Evolutionary conservation across 148 eudicot species (phyloP).

Genomic region (Camellia granthamiana): DNA sequence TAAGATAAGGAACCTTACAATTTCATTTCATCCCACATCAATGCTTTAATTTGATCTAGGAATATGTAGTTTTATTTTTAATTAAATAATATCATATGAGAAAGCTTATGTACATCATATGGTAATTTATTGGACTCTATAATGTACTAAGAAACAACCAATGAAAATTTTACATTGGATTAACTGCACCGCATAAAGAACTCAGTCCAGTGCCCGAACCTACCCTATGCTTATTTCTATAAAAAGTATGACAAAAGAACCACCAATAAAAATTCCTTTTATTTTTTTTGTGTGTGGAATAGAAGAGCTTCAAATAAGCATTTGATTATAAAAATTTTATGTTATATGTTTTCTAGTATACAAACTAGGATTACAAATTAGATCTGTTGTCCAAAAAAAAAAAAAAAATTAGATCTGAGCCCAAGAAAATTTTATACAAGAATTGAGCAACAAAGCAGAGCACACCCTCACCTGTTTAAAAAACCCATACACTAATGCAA

Average conservation of each 20-base stretch:
- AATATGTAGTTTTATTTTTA: no score
- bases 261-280: background rate
- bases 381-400: background rate
- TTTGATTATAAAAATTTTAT: background rate
- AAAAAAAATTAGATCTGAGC: background rate
- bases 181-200: background rate
- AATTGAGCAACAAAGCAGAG: constrained; percentile 10
- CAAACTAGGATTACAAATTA: background rate
- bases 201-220: background rate
- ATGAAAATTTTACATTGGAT: background rate
- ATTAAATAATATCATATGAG: no score
- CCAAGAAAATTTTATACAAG: background rate
- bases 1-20: no score
- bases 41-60: no score
- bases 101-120: no score
- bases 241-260: constrained; percentile 9
- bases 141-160: background rate
- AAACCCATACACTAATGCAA: constrained; percentile 87
- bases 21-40: no score
- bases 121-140: no score
- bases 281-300: background rate
- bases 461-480: constrained; percentile 67
- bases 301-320: background rate
- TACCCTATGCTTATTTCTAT: background rate
- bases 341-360: background rate